These are phyloP conservation scores for Beverwykella pulmonaria DNA, from an alignment of 495 filamentous ascomycete species.

Conservation along the genomic window DNA sequence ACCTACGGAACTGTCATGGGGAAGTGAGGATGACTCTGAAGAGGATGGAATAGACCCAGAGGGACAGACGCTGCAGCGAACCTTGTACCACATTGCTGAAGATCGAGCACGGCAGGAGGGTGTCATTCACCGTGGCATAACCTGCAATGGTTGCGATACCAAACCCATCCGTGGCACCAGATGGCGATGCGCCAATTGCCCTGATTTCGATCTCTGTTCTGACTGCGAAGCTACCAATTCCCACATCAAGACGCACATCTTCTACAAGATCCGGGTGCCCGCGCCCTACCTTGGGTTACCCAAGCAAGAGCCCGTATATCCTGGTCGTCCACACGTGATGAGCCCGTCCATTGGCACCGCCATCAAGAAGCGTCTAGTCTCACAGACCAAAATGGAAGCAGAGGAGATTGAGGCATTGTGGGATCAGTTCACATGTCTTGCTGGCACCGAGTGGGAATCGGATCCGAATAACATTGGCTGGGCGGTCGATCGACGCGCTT, in stretches of 20 bases:
- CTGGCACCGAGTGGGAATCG: slow-evolving; percentile 78
- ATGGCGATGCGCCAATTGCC: slow-evolving; percentile 89
- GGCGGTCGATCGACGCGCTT: slow-evolving; percentile 88
- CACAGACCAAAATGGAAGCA: slow-evolving; percentile 75
- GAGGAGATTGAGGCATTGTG: slow-evolving; percentile 88
- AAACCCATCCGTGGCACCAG: slow-evolving; percentile 88
- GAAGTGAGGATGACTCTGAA: slow-evolving; percentile 23
- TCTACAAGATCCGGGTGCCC: slow-evolving; percentile 87
- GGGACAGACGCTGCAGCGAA: slow-evolving; percentile 53
- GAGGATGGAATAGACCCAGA: slow-evolving; percentile 54
- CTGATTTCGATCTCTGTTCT: slow-evolving; percentile 70
- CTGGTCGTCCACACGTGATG: slow-evolving; percentile 76
- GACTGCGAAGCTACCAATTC: slow-evolving; percentile 55
- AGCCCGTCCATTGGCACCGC: slow-evolving; percentile 64
- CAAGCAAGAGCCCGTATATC: slow-evolving; percentile 58
- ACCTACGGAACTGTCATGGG: slow-evolving; percentile 30
- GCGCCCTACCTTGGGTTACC: slow-evolving; percentile 61
- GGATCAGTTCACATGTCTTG: slow-evolving; percentile 94
- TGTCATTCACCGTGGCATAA: slow-evolving; percentile 91
- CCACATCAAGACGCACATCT: slow-evolving; percentile 93
- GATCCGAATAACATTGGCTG: slow-evolving; percentile 76
- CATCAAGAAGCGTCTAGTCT: slow-evolving; percentile 63
- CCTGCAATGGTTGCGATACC: slow-evolving; percentile 82
- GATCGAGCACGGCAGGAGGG: slow-evolving; percentile 66
- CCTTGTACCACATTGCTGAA: slow-evolving; percentile 55